Evolutionary conservation across 2,329 filamentous ascomycete species (phyloP).

Genomic region (Pestalotiopsis fici): DNA sequence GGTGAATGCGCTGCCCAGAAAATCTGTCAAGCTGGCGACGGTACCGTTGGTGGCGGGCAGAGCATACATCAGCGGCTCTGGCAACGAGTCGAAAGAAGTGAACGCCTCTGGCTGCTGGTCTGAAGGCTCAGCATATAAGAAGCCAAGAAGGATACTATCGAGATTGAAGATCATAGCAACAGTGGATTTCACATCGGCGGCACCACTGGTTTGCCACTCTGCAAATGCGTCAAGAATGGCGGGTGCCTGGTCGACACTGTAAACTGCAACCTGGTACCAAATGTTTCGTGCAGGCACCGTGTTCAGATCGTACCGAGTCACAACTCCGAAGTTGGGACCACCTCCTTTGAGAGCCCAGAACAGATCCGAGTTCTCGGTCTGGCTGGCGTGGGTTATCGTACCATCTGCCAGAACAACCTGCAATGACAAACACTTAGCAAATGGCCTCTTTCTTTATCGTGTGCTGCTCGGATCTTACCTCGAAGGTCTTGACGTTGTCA

Average conservation of each 20-base stretch:
- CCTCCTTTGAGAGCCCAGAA: constrained; percentile 9
- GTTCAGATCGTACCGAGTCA: neutral
- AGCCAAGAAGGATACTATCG: neutral
- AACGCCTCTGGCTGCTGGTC: constrained; percentile 18
- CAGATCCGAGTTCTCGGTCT: neutral
- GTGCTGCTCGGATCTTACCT: constrained; percentile 13
- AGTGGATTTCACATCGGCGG: constrained; percentile 18
- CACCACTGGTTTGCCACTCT: constrained; percentile 14
- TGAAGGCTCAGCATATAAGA: constrained; percentile 18
- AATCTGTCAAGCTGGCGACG: constrained; percentile 11
- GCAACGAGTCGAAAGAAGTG: constrained; percentile 20
- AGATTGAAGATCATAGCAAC: constrained; percentile 2
- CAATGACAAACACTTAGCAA: neutral
- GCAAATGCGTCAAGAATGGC: constrained; percentile 16
- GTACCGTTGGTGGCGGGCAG: no score
- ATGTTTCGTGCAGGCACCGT: neutral
- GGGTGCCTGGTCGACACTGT: constrained; percentile 19
- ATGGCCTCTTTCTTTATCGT: neutral
- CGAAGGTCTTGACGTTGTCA: neutral
- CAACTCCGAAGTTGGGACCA: neutral
- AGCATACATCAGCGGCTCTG: constrained; percentile 15
- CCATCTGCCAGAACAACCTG: constrained; percentile 28
- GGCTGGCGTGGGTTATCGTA: neutral
- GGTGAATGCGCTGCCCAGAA: neutral
- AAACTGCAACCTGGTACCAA: constrained; percentile 18